Conservation (phyloP, 1,139 yeast species). For the Magnusiomyces paraingens region DNA sequence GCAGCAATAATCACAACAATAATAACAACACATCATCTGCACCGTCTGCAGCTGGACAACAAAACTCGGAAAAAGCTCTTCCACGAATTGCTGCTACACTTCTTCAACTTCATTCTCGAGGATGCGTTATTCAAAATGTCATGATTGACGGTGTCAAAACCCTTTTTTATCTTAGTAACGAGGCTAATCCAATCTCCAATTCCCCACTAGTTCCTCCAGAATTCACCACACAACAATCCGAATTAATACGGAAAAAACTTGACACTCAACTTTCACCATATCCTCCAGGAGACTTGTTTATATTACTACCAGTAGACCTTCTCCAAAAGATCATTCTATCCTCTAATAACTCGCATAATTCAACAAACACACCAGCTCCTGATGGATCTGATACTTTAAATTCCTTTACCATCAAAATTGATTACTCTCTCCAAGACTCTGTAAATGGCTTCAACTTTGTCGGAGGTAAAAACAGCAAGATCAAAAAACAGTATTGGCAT, state of each 20-base stretch:
- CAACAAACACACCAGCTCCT: conserved; percentile 22
- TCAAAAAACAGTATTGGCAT: conserved; percentile 56
- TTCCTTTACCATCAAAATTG: conserved; percentile 67
- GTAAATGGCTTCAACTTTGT: conserved; percentile 72
- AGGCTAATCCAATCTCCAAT: conserved; percentile 42
- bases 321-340: conserved; percentile 43
- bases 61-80: conserved; percentile 39
- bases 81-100: conserved; percentile 40
- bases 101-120: conserved; percentile 57
- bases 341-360: conserved; percentile 21
- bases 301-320: conserved; percentile 49
- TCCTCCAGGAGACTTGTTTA: conserved; percentile 60
- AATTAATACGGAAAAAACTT: conserved; percentile 10
- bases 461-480: conserved; percentile 40
- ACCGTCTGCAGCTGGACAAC: no score
- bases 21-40: not conserved
- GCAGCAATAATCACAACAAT: no score
- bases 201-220: conserved; percentile 45
- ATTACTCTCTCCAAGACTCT: conserved; percentile 60
- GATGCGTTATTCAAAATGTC: conserved; percentile 58
- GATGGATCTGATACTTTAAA: conserved; percentile 16
- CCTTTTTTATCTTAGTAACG: conserved; percentile 46
- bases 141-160: conserved; percentile 55
- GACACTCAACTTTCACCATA: conserved; percentile 27
- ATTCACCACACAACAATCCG: conserved; percentile 3